phyloP scores from a whole-genome alignment of 768 basidiomycete species.

The Phylloporus sp. region DNA sequence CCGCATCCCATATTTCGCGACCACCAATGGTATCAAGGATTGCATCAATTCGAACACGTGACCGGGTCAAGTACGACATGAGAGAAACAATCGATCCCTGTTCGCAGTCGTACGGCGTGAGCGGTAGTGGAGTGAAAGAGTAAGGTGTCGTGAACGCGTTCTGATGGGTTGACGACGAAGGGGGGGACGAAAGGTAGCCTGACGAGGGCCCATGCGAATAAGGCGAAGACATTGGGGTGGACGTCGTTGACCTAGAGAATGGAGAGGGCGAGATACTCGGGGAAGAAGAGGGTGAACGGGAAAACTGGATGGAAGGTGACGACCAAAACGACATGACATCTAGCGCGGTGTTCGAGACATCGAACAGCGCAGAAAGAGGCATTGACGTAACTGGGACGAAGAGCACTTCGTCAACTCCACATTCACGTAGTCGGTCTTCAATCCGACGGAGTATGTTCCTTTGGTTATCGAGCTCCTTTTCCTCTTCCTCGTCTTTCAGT shows the following conservation, averaged over 20 bases:
- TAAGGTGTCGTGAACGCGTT: conserved; percentile 26
- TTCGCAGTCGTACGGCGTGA: conserved; percentile 27
- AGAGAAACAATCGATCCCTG: conserved; percentile 22
- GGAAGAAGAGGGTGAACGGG: conserved; percentile 27
- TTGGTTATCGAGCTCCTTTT: conserved; percentile 36
- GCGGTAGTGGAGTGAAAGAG: conserved; percentile 28
- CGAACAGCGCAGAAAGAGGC: conserved; percentile 22
- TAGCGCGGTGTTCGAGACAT: conserved; percentile 16
- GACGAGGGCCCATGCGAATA: conserved; percentile 24
- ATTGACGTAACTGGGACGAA: conserved; percentile 40
- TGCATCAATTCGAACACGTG: conserved; percentile 56
- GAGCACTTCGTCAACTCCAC: conserved; percentile 77
- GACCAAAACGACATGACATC: conserved; percentile 20
- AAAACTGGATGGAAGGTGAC: conserved; percentile 23
- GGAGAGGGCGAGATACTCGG: conserved; percentile 31
- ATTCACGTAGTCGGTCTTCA: conserved; percentile 52
- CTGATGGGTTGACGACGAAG: conserved; percentile 25
- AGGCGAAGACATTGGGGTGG: conserved; percentile 31
- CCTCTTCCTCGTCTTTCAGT: conserved; percentile 28
- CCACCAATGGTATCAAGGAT: conserved; percentile 84
- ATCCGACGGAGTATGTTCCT: conserved; percentile 40
- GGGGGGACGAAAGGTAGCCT: conserved; percentile 19
- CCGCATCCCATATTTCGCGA: conserved; percentile 70
- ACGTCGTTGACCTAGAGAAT: conserved; percentile 28
- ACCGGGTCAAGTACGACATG: conserved; percentile 23